These are phyloP conservation scores for Botrytis pseudocinerea DNA, from an alignment of 2,329 filamentous ascomycete species.

Conservation along the genomic window DNA sequence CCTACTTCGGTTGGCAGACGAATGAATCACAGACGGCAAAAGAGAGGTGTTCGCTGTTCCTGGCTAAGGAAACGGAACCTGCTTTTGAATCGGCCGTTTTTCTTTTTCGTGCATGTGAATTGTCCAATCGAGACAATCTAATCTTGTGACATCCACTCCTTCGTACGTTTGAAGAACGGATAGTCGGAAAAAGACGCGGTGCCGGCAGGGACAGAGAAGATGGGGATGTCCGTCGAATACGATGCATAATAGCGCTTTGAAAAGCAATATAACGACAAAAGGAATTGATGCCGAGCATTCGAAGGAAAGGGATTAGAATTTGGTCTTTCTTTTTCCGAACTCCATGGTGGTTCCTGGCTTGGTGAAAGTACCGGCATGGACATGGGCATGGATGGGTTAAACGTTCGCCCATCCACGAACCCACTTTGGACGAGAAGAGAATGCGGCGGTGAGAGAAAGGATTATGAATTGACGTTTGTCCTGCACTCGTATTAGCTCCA, in stretches of 20 bases:
- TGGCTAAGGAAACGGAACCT: constrained; percentile 16
- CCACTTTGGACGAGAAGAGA: background rate
- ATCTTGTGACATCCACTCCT: background rate
- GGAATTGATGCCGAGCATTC: background rate
- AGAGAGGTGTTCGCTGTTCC: constrained; percentile 4
- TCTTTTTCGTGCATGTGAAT: constrained; percentile 3
- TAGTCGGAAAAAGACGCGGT: constrained; percentile 2
- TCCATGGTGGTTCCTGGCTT: constrained; percentile 3
- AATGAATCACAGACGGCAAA: background rate
- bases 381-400: background rate
- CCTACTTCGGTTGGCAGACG: background rate
- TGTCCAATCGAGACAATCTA: background rate
- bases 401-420: background rate
- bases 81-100: constrained; percentile 1
- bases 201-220: background rate
- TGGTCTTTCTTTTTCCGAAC: background rate
- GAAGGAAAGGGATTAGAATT: background rate
- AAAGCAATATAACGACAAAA: background rate
- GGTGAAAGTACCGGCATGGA: background rate
- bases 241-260: background rate
- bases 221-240: constrained; percentile 6
- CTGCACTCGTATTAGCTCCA: background rate
- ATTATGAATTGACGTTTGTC: background rate
- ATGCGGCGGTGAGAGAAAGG: background rate
- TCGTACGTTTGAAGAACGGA: background rate